phyloP scores from a whole-genome alignment of 768 basidiomycete species.

The Calocybe gangraenosa region DNA sequence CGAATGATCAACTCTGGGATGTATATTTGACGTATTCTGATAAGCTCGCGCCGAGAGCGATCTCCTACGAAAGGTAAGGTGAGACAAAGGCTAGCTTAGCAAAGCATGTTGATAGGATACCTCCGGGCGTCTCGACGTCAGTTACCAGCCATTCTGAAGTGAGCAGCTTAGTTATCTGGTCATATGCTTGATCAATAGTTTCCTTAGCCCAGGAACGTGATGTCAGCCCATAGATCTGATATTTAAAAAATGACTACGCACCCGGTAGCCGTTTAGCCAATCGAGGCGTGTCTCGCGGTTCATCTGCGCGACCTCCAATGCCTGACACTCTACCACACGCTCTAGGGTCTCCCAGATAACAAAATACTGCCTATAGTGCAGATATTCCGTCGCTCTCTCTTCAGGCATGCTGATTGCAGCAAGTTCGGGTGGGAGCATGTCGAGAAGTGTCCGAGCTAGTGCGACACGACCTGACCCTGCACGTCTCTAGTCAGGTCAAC shows the following conservation, averaged over 20 bases:
- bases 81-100: background rate
- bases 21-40: constrained; percentile 83
- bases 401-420: constrained; percentile 62
- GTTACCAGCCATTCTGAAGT: constrained; percentile 75
- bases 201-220: constrained; percentile 27
- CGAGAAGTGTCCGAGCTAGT: constrained; percentile 56
- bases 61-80: constrained; percentile 39
- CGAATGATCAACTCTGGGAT: constrained; percentile 88
- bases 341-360: constrained; percentile 65
- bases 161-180: constrained; percentile 64
- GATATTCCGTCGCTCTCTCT: constrained; percentile 66
- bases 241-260: constrained; percentile 23
- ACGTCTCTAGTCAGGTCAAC: constrained; percentile 29
- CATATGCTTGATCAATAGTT: constrained; percentile 60
- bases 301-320: constrained; percentile 52
- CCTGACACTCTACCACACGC: constrained; percentile 55
- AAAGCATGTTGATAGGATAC: constrained; percentile 21
- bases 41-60: constrained; percentile 59
- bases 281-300: constrained; percentile 51
- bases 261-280: constrained; percentile 68
- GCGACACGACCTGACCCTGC: constrained; percentile 74
- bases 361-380: constrained; percentile 82
- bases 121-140: constrained; percentile 39
- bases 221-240: background rate
- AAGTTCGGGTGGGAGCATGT: constrained; percentile 61